Evolutionary conservation across 306 rosid species (phyloP).

Genomic region (Geum urbanum): DNA sequence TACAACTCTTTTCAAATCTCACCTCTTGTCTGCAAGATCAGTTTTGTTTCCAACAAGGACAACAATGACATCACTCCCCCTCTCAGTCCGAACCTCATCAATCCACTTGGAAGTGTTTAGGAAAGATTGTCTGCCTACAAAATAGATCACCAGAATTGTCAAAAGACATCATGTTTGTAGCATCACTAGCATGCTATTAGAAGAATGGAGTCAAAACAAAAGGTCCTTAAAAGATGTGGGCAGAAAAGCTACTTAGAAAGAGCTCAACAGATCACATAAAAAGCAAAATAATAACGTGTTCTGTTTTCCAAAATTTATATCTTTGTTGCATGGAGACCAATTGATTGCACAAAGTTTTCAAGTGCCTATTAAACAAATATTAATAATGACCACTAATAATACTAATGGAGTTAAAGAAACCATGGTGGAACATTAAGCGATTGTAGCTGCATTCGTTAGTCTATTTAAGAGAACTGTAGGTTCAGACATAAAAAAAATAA

Average conservation of each 20-base stretch:
- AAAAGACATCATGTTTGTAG: slow-evolving; percentile 3
- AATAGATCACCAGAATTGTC: not conserved
- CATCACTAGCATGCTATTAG: not conserved
- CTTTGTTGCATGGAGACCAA: not conserved
- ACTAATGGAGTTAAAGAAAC: not conserved
- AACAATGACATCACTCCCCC: slow-evolving; percentile 82
- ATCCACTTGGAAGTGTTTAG: slow-evolving; percentile 81
- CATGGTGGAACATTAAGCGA: too few relatives aligned
- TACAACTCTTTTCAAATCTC: slow-evolving; percentile 8
- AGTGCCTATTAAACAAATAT: not conserved
- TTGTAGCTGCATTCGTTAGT: too few relatives aligned
- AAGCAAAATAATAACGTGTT: not conserved
- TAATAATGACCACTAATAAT: not conserved
- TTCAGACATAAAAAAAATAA: not conserved
- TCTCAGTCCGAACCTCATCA: slow-evolving; percentile 88
- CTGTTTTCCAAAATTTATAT: not conserved
- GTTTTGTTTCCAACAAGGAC: slow-evolving; percentile 91
- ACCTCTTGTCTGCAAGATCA: slow-evolving; percentile 93
- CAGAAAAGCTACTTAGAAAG: not conserved
- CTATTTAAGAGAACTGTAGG: not conserved
- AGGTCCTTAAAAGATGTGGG: too few relatives aligned
- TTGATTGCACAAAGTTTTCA: not conserved
- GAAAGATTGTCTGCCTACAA: slow-evolving; percentile 70
- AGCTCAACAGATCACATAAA: not conserved
- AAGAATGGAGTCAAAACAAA: not conserved